Conservation (phyloP, 352 stramenopile species). For the Phytophthora pini region DNA sequence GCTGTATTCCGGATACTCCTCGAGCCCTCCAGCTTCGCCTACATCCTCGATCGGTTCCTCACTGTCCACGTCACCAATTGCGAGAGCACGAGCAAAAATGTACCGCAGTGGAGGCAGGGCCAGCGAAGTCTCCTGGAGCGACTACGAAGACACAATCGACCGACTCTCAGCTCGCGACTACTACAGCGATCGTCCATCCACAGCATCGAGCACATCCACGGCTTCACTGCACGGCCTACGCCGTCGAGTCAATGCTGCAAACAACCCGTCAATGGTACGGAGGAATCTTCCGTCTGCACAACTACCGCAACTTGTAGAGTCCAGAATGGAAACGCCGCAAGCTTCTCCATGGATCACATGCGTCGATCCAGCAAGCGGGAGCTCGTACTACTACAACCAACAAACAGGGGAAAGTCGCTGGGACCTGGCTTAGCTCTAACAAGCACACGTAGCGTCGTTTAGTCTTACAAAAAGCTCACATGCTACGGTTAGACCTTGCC, state of each 20-base stretch:
- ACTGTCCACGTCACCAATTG: conserved; percentile 47
- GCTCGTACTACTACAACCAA: conserved; percentile 79
- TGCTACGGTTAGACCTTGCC: conserved; percentile 77
- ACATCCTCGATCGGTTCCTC: conserved; percentile 54
- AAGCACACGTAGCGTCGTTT: conserved; percentile 19
- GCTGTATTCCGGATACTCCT: conserved; percentile 40
- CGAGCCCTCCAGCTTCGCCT: conserved; percentile 54
- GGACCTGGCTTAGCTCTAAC: conserved; percentile 38
- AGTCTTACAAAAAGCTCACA: conserved; percentile 37
- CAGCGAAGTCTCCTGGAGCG: conserved; percentile 44
- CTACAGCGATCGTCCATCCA: conserved; percentile 36
- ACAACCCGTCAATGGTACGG: conserved; percentile 14
- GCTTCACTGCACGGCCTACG: conserved; percentile 32
- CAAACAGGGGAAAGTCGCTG: conserved; percentile 76
- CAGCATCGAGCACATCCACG: conserved; percentile 36
- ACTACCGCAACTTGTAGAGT: conserved; percentile 11
- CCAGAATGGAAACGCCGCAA: conserved; percentile 6
- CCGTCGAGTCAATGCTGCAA: conserved; percentile 14
- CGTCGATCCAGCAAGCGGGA: conserved; percentile 58
- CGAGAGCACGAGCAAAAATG: conserved; percentile 18
- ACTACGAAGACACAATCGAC: conserved; percentile 37
- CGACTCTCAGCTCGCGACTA: conserved; percentile 30
- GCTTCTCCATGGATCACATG: conserved; percentile 61
- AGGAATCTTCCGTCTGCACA: conserved; percentile 13
- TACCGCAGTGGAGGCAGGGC: conserved; percentile 44